Evolutionary conservation across 1,139 yeast genomes (phyloP).

Genomic region (Pichia sorboxylosa): DNA sequence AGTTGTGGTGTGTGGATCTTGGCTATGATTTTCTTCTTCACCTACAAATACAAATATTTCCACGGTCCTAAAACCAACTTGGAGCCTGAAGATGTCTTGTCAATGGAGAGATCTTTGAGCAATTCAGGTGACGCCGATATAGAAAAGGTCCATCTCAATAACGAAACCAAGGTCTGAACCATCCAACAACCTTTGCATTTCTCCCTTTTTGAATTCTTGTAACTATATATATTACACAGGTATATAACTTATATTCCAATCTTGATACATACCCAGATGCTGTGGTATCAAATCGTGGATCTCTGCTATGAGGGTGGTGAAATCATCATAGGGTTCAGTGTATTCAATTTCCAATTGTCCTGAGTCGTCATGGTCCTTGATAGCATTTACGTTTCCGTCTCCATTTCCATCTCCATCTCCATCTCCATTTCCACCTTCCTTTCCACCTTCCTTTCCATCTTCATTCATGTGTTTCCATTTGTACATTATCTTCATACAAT

Average conservation of each 20-base stretch:
- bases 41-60: too few species aligned
- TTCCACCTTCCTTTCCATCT: too few species aligned
- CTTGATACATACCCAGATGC: conserved; percentile 15
- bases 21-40: too few species aligned
- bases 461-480: conserved; percentile 4
- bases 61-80: too few species aligned
- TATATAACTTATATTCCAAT: conserved; percentile 22
- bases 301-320: conserved; percentile 18
- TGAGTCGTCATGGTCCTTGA: neutral
- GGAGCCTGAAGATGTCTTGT: conserved; percentile 8
- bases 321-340: conserved; percentile 19
- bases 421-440: too few species aligned
- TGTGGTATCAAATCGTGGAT: conserved; percentile 25
- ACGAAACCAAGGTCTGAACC: too few species aligned
- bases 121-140: conserved; percentile 3
- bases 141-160: conserved; percentile 13
- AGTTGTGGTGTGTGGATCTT: too few species aligned
- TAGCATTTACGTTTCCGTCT: too few species aligned
- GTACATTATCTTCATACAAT: conserved; percentile 31
- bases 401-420: conserved; percentile 6
- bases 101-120: conserved; percentile 9
- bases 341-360: conserved; percentile 18
- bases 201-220: too few species aligned
- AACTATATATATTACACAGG: too few species aligned
- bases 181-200: too few species aligned